A percentile compares a stretch with the other conserved stretches of the same genome.
phyloP scores from a whole-genome alignment of 192 early-diverging fungal species.

The Ramicandelaber brevisporus region DNA sequence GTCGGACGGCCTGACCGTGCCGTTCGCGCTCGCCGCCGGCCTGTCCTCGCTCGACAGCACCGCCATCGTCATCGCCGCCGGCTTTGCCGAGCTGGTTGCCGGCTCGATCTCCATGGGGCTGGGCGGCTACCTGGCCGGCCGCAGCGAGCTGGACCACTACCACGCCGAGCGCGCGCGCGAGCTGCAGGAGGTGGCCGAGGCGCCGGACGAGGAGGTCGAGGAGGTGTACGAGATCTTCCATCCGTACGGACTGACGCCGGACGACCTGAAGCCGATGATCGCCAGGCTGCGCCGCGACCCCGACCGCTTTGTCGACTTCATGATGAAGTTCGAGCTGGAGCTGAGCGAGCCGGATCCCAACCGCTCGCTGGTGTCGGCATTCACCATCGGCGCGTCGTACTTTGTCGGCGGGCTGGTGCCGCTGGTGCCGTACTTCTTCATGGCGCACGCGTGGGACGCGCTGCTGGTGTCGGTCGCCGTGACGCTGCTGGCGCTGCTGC shows the following conservation, averaged over 20 bases:
- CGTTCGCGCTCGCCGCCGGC: constrained; percentile 39
- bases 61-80: constrained; percentile 25
- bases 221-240: constrained; percentile 35
- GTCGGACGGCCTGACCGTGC: constrained; percentile 21
- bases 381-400: constrained; percentile 31
- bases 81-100: constrained; percentile 26
- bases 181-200: constrained; percentile 17
- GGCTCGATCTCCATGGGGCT: constrained; percentile 35
- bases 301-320: constrained; percentile 36
- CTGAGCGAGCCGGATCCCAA: constrained; percentile 27
- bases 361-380: constrained; percentile 23
- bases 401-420: constrained; percentile 38
- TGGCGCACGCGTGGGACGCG: constrained; percentile 11
- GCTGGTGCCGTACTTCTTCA: constrained; percentile 25
- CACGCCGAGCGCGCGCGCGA: constrained; percentile 24
- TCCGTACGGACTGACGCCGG: constrained; percentile 27
- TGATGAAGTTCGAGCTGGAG: constrained; percentile 42
- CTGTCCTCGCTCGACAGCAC: constrained; percentile 21
- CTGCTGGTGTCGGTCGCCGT: constrained; percentile 20
- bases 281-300: constrained; percentile 19
- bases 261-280: constrained; percentile 20
- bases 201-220: constrained; percentile 23
- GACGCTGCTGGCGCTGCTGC: constrained; percentile 21
- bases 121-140: constrained; percentile 31
- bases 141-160: constrained; percentile 34